phyloP scores from a whole-genome alignment of 768 basidiomycete genomes.

The Lactifluus hygrophoroides region DNA sequence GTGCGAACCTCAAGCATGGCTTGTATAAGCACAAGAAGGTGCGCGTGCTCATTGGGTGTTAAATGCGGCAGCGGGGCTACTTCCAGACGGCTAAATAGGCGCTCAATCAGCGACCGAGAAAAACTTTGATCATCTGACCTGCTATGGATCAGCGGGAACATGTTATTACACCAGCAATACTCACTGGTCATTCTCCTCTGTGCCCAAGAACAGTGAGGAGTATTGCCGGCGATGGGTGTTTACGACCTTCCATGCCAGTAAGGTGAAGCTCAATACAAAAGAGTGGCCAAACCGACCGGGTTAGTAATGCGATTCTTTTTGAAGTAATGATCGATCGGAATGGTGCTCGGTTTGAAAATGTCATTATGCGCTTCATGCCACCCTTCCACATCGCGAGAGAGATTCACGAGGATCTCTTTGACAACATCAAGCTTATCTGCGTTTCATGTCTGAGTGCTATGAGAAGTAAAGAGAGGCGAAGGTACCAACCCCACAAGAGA shows the following conservation, averaged over 20 bases:
- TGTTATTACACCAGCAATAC: conserved; percentile 17
- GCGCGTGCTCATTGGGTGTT: conserved; percentile 71
- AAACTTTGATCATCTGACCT: conserved; percentile 48
- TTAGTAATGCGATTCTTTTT: conserved; percentile 29
- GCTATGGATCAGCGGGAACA: conserved; percentile 1
- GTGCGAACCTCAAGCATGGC: conserved; percentile 73
- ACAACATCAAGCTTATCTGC: conserved; percentile 80
- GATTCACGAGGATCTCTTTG: conserved; percentile 66
- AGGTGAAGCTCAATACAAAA: neutral
- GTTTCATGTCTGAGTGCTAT: neutral
- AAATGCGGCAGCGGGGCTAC: conserved; percentile 57
- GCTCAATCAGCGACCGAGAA: conserved; percentile 47
- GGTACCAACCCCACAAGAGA: conserved; percentile 73
- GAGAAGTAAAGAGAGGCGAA: neutral
- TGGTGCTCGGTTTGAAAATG: conserved; percentile 34
- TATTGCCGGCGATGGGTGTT: conserved; percentile 32
- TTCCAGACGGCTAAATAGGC: conserved; percentile 60
- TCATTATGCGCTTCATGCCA: conserved; percentile 21
- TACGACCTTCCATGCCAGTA: conserved; percentile 7
- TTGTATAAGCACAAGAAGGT: conserved; percentile 77
- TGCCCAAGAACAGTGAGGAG: conserved; percentile 44
- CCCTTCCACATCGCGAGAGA: conserved; percentile 41
- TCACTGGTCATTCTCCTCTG: conserved; percentile 39
- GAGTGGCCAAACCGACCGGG: conserved; percentile 7
- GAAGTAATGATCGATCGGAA: conserved; percentile 53